Evolutionary conservation across 2,329 filamentous ascomycete species (phyloP), one percentile per base, ranked within the genome.

Genomic region (Ascochyta viciae-villosae): DNA sequence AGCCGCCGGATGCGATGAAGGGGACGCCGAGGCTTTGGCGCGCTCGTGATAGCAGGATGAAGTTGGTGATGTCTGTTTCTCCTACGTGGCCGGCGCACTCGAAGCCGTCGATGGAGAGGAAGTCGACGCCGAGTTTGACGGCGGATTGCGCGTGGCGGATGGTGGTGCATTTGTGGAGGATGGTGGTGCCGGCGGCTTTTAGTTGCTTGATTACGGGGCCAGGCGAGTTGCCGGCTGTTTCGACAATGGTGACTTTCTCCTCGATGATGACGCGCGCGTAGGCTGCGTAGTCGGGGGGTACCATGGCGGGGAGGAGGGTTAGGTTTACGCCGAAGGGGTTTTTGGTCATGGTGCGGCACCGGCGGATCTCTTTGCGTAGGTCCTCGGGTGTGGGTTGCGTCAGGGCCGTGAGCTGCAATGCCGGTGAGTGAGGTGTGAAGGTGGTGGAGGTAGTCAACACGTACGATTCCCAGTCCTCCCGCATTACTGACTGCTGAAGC

Each of bases 161-260:
- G 5, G 92, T 96, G 8, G 95, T 99, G 82, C 95, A 98, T 81
- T 99, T 99, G 85, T 99, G 95, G 53, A 99, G 81, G 67, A 99
- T 87, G 52, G 85, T 94, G 69, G 86, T 85, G 53, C 87, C 87
- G 6, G 88, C 90, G 58, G 85, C 85, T 81, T 98, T 99, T 50
- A 99, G 84, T 81, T 92, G 86, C 73, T 86, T 83, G 76, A 99
- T 98, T 62, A 99, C 89, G 3, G 93, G 92, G 1, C 92, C 95
- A 0, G 95, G 95, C 68, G 83, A 88, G 81, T 96, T 96, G 50
- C 92, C 92, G 1, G 92, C 92, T 3, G 92, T 96, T 80, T 98
- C 95, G 66, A 98, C 94, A 59, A 98, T 89, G 62, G 85, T 86
- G 78, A 98, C 83, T 54, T 92, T 93, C 80, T 97, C 93, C 73